Base-by-base conservation (phyloP, 2,329 filamentous ascomycete genomes). In the Balansia obtecta region DNA sequence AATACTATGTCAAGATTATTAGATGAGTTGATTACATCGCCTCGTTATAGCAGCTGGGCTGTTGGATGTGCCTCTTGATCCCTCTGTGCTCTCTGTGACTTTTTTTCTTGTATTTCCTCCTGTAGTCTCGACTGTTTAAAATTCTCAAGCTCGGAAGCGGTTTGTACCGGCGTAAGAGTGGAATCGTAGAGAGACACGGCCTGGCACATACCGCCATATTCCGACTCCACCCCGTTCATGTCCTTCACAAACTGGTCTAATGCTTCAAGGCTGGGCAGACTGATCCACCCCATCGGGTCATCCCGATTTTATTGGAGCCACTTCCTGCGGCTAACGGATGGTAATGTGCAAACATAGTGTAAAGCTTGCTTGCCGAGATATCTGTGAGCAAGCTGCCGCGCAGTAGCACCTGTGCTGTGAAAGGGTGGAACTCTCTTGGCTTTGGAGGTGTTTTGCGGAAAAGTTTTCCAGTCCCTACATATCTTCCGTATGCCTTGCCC, bases 11-110 rank as follows among this genome's bases (percentile, higher is more conserved):
- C 9, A 34, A 34, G 33, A 13, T 34, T 34, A 34, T 6, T 34
- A 34, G 13, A 34, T 34, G 33, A 34, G 33, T 34, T 34, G 2
- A 34, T 34, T 2, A 34, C 13, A 11, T 6, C 13, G 33, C 33
- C 10, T 34, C 2, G 9, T 34, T 12, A 41, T 20, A 15, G 16
- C 39, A 41, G 39, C 3, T 41, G 39, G n/a, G 39, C 39, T 41
- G 39, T 16, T 41, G 39, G 39, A 16, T 9, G 18, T 41, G n/a
- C 39, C 2, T 41, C 8, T 41, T 16, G 2, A 41, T 3, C 39
- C 16, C 39, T 15, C 39, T 41, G 15, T 41, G 39, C 11, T 50
- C 57, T 12, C 43, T 61, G 32, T 27, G 43, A 27, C 30, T 20
- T 45, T 13, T 45, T 45, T 45, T 27, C 30, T 33, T 45, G 20